These are phyloP conservation scores for Raphanus raphanistrum DNA, from an alignment of 345 rosid species.

Conservation along the genomic window DNA sequence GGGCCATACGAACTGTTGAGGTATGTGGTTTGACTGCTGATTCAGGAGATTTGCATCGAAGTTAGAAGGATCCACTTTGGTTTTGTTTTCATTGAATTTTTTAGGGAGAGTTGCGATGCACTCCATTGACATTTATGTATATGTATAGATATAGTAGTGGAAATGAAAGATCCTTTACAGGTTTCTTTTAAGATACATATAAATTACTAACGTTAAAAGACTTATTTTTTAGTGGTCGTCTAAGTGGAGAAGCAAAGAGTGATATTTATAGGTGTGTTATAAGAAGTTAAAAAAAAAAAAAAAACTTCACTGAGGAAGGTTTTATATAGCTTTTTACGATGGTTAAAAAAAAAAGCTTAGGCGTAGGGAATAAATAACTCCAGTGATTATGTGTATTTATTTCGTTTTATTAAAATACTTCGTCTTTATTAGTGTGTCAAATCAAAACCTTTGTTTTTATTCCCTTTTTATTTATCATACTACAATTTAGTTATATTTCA, in stretches of 20 bases:
- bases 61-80: conserved; percentile 33
- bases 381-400: not conserved
- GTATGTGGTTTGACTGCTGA: conserved; percentile 49
- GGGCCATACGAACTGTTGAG: conserved; percentile 83
- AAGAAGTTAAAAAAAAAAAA: too few species aligned
- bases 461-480: not conserved
- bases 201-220: conserved; percentile 2
- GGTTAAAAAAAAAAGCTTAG: too few species aligned
- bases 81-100: conserved; percentile 24
- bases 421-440: not conserved
- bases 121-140: conserved; percentile 27
- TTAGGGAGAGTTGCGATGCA: conserved; percentile 30
- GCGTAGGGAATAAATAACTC: conserved; percentile 6
- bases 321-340: too few species aligned
- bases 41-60: conserved; percentile 59
- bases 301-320: too few species aligned
- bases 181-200: not conserved
- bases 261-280: conserved; percentile 23
- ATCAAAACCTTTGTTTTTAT: conserved; percentile 1
- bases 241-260: conserved; percentile 24
- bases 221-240: conserved; percentile 24
- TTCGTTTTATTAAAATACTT: not conserved
- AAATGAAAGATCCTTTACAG: not conserved
- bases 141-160: not conserved
- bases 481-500: not conserved